Conservation (phyloP, 2,329 filamentous ascomycete species). For the Diaporthe destruens region DNA sequence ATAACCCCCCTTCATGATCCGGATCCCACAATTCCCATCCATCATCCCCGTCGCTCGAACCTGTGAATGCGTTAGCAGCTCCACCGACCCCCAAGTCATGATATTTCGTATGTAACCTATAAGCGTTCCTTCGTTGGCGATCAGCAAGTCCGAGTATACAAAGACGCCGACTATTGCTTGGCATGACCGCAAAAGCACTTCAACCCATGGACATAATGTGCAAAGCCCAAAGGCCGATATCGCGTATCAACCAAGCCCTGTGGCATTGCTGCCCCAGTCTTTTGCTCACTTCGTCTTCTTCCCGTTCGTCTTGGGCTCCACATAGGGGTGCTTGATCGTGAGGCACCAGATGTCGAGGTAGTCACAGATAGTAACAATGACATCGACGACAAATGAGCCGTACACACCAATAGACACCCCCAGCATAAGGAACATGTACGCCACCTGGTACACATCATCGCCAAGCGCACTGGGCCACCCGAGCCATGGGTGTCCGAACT, state of each 20-base stretch:
- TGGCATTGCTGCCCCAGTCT: not conserved
- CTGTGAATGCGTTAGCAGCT: not conserved
- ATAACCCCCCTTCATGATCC: constrained; percentile 11
- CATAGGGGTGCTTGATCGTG: constrained; percentile 88
- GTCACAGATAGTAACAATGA: constrained; percentile 97
- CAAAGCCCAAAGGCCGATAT: not conserved
- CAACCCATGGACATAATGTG: not conserved
- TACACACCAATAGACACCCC: constrained; percentile 92
- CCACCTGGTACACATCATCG: constrained; percentile 85
- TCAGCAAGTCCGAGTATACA: not conserved
- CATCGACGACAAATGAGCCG: constrained; percentile 95
- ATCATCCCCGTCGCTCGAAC: not conserved
- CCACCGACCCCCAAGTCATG: constrained; percentile 15
- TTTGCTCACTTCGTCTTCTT: constrained; percentile 38
- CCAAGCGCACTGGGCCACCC: constrained; percentile 85
- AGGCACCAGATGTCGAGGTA: constrained; percentile 99
- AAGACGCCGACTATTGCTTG: not conserved
- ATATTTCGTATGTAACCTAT: constrained; percentile 20
- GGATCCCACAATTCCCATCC: constrained; percentile 11
- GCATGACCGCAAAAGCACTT: not conserved
- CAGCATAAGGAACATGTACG: constrained; percentile 89
- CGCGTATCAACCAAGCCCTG: not conserved
- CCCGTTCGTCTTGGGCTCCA: constrained; percentile 53
- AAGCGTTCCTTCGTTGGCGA: constrained; percentile 42
- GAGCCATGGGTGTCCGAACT: constrained; percentile 69